Evolutionary conservation across 2,329 filamentous ascomycete species (phyloP).

Genomic region (Orbilia quercus): DNA sequence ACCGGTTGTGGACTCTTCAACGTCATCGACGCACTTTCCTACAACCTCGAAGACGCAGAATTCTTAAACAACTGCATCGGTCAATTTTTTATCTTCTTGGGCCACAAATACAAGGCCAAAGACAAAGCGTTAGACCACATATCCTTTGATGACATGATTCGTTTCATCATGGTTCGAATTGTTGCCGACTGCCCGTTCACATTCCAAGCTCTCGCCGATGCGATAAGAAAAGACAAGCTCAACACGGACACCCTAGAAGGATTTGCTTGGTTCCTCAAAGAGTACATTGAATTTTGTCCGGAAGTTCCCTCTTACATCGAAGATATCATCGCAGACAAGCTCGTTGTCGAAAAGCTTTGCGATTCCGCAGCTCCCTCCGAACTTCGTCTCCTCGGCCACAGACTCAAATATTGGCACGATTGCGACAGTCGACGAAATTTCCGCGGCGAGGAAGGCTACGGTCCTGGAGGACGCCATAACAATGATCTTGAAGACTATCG

Average conservation of each 20-base stretch:
- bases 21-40: slow-evolving; percentile 17
- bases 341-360: slow-evolving; percentile 21
- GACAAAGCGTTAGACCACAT: slow-evolving; percentile 3
- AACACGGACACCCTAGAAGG: slow-evolving; percentile 25
- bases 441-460: not conserved
- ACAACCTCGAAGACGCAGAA: slow-evolving; percentile 7
- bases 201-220: slow-evolving; percentile 12
- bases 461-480: slow-evolving; percentile 76
- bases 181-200: not conserved
- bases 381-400: slow-evolving; percentile 23
- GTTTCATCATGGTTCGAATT: slow-evolving; percentile 18
- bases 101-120: slow-evolving; percentile 2
- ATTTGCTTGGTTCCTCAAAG: slow-evolving; percentile 32
- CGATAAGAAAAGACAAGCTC: slow-evolving; percentile 7
- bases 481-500: slow-evolving; percentile 75
- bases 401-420: slow-evolving; percentile 35
- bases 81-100: slow-evolving; percentile 38
- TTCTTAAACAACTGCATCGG: slow-evolving; percentile 32
- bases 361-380: not conserved
- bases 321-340: slow-evolving; percentile 6
- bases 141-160: slow-evolving; percentile 38
- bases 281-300: slow-evolving; percentile 17
- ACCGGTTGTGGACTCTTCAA: slow-evolving; percentile 14
- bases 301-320: slow-evolving; percentile 9
- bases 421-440: slow-evolving; percentile 3